Evolutionary conservation across 768 basidiomycete genomes (phyloP).

Genomic region (Leccinum pellstonianum): DNA sequence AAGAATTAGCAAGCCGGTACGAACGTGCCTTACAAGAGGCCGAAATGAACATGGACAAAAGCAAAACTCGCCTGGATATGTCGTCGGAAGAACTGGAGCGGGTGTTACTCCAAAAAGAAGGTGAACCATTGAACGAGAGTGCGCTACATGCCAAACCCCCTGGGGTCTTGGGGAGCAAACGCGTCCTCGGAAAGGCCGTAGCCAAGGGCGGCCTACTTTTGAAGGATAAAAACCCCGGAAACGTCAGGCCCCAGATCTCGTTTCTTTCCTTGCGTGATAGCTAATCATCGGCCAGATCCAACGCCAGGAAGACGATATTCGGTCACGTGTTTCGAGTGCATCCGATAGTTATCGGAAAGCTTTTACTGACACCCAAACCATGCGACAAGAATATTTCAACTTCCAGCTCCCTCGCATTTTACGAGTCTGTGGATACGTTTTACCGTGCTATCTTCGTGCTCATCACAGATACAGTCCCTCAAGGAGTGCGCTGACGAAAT

Average conservation of each 20-base stretch:
- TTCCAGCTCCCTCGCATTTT: slow-evolving; percentile 93
- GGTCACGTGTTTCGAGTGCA: slow-evolving; percentile 77
- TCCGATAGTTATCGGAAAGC: slow-evolving; percentile 91
- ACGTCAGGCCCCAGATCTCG: slow-evolving; percentile 43
- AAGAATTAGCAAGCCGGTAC: slow-evolving; percentile 85
- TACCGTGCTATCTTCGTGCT: slow-evolving; percentile 1
- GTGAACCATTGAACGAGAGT: slow-evolving; percentile 86
- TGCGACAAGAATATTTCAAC: slow-evolving; percentile 97
- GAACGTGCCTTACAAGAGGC: slow-evolving; percentile 89
- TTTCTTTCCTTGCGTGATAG: slow-evolving; percentile 5
- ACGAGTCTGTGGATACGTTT: slow-evolving; percentile 56
- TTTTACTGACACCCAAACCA: slow-evolving; percentile 76
- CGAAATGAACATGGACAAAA: slow-evolving; percentile 83
- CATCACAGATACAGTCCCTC: slow-evolving; percentile 54
- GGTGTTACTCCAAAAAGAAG: slow-evolving; percentile 90
- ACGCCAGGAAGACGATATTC: slow-evolving; percentile 92
- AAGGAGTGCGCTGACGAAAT: slow-evolving; percentile 97
- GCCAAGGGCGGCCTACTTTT: slow-evolving; percentile 86
- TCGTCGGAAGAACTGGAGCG: slow-evolving; percentile 95
- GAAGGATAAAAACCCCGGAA: slow-evolving; percentile 91
- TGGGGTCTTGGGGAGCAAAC: slow-evolving; percentile 63
- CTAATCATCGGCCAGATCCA: slow-evolving; percentile 54
- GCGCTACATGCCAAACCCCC: slow-evolving; percentile 62
- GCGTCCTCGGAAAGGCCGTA: slow-evolving; percentile 87
- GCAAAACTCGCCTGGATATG: slow-evolving; percentile 80